Percentiles rank a stretch among this genome's conserved stretches.
Conservation (phyloP, 2,329 filamentous ascomycete genomes). For the Colletotrichum spinosum region DNA sequence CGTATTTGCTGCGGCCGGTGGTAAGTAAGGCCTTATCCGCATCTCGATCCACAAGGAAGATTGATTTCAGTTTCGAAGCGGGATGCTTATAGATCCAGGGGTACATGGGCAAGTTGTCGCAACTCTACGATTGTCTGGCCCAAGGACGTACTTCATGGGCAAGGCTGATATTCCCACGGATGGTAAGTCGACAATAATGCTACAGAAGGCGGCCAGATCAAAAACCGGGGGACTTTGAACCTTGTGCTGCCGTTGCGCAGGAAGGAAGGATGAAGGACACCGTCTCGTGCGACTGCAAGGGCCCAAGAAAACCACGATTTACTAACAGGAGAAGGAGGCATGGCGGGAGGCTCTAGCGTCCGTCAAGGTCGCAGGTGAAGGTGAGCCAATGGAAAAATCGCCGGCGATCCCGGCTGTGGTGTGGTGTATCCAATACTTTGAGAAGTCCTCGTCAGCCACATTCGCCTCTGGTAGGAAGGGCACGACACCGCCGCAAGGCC, state of each 20-base stretch:
- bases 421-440: neutral
- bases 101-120: too few relatives aligned
- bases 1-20: neutral
- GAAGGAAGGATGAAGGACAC: constrained; percentile 4
- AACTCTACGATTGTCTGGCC: too few relatives aligned
- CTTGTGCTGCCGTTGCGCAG: constrained; percentile 1
- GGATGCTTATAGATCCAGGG: too few relatives aligned
- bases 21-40: too few relatives aligned
- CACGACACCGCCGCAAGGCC: neutral
- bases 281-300: constrained; percentile 3
- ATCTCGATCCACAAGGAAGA: too few relatives aligned
- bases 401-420: constrained; percentile 17
- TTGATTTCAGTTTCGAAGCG: too few relatives aligned
- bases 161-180: too few relatives aligned
- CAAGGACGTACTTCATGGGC: too few relatives aligned
- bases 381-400: constrained; percentile 26
- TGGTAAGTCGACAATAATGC: neutral
- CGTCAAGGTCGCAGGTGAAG: constrained; percentile 9
- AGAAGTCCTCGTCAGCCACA: too few relatives aligned
- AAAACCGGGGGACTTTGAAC: neutral
- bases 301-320: neutral
- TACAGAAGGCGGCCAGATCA: neutral
- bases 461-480: too few relatives aligned
- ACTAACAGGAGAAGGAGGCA: neutral
- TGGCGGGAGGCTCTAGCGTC: constrained; percentile 10